These are phyloP conservation scores for Boehmeria nivea DNA, from an alignment of 306 rosid genomes.

Conservation along the genomic window DNA sequence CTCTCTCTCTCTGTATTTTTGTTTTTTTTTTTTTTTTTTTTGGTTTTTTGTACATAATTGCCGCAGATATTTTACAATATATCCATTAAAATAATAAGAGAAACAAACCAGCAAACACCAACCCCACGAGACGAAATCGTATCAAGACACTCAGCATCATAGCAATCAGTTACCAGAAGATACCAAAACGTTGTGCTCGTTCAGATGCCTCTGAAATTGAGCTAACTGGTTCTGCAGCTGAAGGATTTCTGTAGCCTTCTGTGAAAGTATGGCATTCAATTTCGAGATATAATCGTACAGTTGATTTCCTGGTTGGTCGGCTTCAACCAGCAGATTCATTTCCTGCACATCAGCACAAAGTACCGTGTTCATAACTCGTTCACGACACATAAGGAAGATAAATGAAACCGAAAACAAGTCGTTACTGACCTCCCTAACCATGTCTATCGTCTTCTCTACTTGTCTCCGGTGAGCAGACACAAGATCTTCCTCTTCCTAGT, in stretches of 20 bases:
- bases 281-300: constrained; percentile 62
- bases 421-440: constrained; percentile 64
- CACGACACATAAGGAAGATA: constrained; percentile 1
- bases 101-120: not conserved
- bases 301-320: constrained; percentile 85
- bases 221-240: constrained; percentile 80
- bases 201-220: constrained; percentile 68
- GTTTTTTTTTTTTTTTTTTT: not conserved
- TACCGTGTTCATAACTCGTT: not conserved
- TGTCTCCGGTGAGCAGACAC: constrained; percentile 76
- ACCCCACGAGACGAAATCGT: not conserved
- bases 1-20: not conserved
- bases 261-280: constrained; percentile 69
- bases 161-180: constrained; percentile 43
- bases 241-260: constrained; percentile 70
- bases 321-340: constrained; percentile 76
- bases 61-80: constrained; percentile 1
- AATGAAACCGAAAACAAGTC: constrained; percentile 7
- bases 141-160: constrained; percentile 4
- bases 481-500: constrained; percentile 87
- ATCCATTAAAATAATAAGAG: not conserved
- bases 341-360: constrained; percentile 46
- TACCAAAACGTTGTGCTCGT: constrained; percentile 57
- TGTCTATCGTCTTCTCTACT: constrained; percentile 88
- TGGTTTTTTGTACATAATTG: not conserved